Evolutionary conservation across 2,329 filamentous ascomycete species (phyloP).

Genomic region (Coniochaeta sp.): DNA sequence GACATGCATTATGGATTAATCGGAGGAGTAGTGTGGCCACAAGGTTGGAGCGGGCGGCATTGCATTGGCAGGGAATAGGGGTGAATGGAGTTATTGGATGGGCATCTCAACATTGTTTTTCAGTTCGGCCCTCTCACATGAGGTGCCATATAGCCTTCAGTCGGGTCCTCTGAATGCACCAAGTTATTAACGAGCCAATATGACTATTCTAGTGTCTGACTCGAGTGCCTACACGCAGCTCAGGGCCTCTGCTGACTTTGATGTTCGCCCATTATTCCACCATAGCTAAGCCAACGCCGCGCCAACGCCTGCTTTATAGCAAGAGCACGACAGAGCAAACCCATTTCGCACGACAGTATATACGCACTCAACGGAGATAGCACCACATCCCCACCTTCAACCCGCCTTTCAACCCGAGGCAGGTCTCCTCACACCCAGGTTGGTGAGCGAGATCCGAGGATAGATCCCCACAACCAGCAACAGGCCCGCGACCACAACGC

Average conservation of each 20-base stretch:
- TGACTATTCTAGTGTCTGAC: background rate
- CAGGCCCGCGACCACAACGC: constrained; percentile 55
- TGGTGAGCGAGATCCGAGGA: constrained; percentile 73
- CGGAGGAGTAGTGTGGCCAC: background rate
- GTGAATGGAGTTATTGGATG: background rate
- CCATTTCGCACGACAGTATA: background rate
- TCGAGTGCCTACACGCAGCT: too few species aligned
- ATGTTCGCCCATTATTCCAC: too few species aligned
- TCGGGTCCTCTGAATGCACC: background rate
- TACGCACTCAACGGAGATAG: background rate
- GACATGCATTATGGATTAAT: background rate
- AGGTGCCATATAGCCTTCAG: background rate
- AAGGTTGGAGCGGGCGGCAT: background rate
- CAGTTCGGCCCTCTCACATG: background rate
- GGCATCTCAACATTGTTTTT: background rate
- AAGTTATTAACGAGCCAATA: background rate
- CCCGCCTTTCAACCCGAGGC: background rate
- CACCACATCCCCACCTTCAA: background rate
- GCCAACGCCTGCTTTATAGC: too few species aligned
- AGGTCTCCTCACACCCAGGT: constrained; percentile 52
- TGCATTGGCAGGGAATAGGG: background rate
- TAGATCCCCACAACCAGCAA: constrained; percentile 65
- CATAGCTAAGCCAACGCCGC: too few species aligned
- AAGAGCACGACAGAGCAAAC: background rate
- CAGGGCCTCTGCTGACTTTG: too few species aligned